These are phyloP conservation scores for Myxozyma sirexii DNA, from an alignment of 805 yeast species.

Conservation along the genomic window DNA sequence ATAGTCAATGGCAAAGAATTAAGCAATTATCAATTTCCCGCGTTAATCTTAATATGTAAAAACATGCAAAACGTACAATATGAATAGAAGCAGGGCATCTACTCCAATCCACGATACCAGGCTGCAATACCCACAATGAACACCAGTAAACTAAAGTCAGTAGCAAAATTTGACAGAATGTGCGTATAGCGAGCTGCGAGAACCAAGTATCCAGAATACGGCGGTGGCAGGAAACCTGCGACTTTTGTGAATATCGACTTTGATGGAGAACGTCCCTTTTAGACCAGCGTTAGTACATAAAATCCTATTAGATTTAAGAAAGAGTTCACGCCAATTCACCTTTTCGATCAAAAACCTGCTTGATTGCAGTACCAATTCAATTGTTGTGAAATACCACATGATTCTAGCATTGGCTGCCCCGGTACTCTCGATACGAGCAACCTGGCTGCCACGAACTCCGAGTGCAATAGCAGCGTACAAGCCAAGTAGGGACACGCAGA, in stretches of 20 bases:
- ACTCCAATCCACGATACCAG: conserved; percentile 20
- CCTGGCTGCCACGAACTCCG: conserved; percentile 20
- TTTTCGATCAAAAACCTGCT: conserved; percentile 27
- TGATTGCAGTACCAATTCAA: conserved; percentile 26
- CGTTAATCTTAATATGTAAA: too few species aligned
- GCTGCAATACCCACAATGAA: conserved; percentile 29
- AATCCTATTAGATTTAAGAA: background rate
- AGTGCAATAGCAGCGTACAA: conserved; percentile 14
- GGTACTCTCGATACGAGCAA: conserved; percentile 19
- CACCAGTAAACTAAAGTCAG: conserved; percentile 32
- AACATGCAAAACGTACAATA: too few species aligned
- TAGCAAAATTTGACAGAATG: conserved; percentile 26
- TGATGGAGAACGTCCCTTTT: conserved; percentile 35
- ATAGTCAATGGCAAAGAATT: too few species aligned
- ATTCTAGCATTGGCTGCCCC: conserved; percentile 9
- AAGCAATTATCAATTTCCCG: too few species aligned
- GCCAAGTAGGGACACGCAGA: conserved; percentile 18
- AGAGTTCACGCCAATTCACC: background rate
- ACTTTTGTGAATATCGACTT: conserved; percentile 33
- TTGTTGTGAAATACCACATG: conserved; percentile 27
- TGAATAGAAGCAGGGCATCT: too few species aligned
- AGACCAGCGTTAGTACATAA: background rate
- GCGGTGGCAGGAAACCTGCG: conserved; percentile 33
- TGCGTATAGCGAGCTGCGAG: conserved; percentile 34
- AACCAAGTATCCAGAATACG: conserved; percentile 32